phyloP scores from a whole-genome alignment of 495 filamentous ascomycete genomes.

The Hypoxylon fragiforme region DNA sequence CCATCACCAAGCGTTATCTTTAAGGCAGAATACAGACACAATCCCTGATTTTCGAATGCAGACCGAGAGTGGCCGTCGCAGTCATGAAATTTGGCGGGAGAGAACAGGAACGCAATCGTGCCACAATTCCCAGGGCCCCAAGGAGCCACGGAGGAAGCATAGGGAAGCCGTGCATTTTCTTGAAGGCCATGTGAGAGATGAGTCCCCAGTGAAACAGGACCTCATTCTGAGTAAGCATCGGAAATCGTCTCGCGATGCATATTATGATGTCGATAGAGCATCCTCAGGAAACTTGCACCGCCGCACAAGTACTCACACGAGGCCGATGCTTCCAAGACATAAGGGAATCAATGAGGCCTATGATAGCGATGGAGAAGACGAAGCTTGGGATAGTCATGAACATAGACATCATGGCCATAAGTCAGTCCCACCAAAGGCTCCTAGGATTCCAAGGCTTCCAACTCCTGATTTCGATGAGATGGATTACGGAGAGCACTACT shows the following conservation, averaged over 20 bases:
- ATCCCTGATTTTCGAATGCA: background rate
- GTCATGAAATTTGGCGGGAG: background rate
- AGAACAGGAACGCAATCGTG: background rate
- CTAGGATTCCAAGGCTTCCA: constrained; percentile 34
- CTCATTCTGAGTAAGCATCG: constrained; percentile 1
- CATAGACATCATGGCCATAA: constrained; percentile 11
- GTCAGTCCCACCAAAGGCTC: constrained; percentile 24
- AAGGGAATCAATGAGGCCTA: background rate
- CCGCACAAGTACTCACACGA: background rate
- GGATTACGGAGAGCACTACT: constrained; percentile 2
- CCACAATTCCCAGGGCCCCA: background rate
- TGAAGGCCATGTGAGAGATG: background rate
- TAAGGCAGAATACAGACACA: background rate
- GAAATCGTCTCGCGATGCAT: background rate
- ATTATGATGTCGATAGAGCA: no score
- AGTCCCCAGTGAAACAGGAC: background rate
- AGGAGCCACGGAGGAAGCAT: background rate
- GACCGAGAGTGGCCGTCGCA: background rate
- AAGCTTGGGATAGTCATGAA: background rate
- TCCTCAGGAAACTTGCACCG: no score
- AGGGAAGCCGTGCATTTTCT: background rate
- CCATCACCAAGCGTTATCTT: background rate
- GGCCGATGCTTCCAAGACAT: background rate
- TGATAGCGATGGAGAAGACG: background rate
- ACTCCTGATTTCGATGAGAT: constrained; percentile 34